phyloP scores from a whole-genome alignment of 805 yeast genomes.

The Suhomyces prunicola region DNA sequence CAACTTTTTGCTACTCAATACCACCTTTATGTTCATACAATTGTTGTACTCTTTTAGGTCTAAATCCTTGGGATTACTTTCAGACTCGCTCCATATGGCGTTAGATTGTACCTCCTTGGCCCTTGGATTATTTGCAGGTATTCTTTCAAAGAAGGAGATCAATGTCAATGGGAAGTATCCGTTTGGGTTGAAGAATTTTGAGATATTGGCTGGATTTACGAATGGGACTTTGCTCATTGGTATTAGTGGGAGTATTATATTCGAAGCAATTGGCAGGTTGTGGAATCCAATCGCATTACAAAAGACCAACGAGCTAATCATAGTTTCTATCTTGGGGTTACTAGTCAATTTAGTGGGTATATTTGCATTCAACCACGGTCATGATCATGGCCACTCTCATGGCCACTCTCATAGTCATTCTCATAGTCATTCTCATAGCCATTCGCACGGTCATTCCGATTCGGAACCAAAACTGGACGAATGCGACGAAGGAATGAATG shows the following conservation, averaged over 20 bases:
- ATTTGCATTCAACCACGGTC: conserved; percentile 90
- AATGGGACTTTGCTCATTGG: conserved; percentile 88
- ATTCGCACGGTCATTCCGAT: conserved; percentile 6
- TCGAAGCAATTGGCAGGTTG: conserved; percentile 82
- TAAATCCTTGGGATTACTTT: conserved; percentile 83
- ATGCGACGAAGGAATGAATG: conserved; percentile 30
- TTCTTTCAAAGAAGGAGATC: conserved; percentile 35
- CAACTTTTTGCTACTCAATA: conserved; percentile 77
- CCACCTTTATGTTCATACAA: conserved; percentile 93
- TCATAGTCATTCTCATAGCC: conserved; percentile 24
- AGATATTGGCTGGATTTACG: conserved; percentile 91
- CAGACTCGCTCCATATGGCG: conserved; percentile 96
- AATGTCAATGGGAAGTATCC: conserved; percentile 70
- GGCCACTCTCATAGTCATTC: conserved; percentile 35
- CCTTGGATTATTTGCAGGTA: conserved; percentile 85
- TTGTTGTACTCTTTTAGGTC: conserved; percentile 88
- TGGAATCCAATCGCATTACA: conserved; percentile 73
- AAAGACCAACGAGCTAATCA: conserved; percentile 76
- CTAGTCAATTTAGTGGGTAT: conserved; percentile 89
- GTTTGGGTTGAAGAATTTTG: conserved; percentile 80
- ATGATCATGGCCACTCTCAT: conserved; percentile 40
- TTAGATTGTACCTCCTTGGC: conserved; percentile 89
- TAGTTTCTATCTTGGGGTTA: conserved; percentile 82
- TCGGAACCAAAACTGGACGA: background rate
- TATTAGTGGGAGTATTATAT: conserved; percentile 81